Evolutionary conservation across 169 alveolate species (phyloP).

Genomic region (Hepatocystis sp.): DNA sequence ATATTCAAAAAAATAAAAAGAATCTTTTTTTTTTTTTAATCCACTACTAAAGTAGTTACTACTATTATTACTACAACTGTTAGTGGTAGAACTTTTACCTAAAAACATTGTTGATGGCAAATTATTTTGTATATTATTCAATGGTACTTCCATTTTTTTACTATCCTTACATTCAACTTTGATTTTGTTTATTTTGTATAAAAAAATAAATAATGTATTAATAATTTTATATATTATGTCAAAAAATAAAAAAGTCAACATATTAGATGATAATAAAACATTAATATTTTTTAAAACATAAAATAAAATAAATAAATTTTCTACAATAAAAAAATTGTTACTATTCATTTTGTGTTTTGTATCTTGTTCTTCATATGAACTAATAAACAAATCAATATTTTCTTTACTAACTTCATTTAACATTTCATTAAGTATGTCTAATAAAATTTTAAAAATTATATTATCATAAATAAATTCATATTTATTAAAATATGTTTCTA

Average conservation of each 20-base stretch:
- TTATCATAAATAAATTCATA: slow-evolving; percentile 25
- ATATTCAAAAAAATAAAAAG: slow-evolving; percentile 53
- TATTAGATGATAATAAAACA: slow-evolving; percentile 33
- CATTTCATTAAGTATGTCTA: slow-evolving; percentile 55
- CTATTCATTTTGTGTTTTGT: slow-evolving; percentile 67
- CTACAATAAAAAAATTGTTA: slow-evolving; percentile 44
- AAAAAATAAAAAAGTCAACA: slow-evolving; percentile 57
- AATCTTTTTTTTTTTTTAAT: neutral
- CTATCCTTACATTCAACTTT: slow-evolving; percentile 4
- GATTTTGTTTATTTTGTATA: slow-evolving; percentile 21
- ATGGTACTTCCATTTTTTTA: neutral
- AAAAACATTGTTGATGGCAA: neutral
- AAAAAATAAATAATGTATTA: slow-evolving; percentile 26
- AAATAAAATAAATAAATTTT: slow-evolving; percentile 64
- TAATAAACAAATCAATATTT: slow-evolving; percentile 31
- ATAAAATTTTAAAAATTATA: slow-evolving; percentile 21
- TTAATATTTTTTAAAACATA: slow-evolving; percentile 34
- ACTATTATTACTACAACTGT: slow-evolving; percentile 1
- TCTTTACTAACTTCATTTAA: slow-evolving; percentile 36
- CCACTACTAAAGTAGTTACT: neutral
- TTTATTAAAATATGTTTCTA: slow-evolving; percentile 2
- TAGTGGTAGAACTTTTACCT: slow-evolving; percentile 3
- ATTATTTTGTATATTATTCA: neutral
- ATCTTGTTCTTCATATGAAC: slow-evolving; percentile 68
- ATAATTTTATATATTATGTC: slow-evolving; percentile 49